A percentile compares a stretch with the other conserved stretches of the same genome.
Conservation (phyloP, 2,329 filamentous ascomycete genomes). For the Apiospora rasikravindrae region DNA sequence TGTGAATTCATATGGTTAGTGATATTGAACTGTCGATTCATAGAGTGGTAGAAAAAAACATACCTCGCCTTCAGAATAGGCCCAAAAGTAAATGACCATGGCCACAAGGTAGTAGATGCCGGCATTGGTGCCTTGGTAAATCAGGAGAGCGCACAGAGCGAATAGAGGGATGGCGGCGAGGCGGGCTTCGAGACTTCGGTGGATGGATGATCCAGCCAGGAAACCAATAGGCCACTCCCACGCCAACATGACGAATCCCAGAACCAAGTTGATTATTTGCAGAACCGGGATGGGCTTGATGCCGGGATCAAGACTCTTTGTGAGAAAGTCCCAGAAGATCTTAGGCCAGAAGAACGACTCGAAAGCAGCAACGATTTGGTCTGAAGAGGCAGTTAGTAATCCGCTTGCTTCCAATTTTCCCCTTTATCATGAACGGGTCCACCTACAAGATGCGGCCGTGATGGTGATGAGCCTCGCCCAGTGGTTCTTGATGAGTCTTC, state of each 20-base stretch:
- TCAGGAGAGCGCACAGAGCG: constrained; percentile 73
- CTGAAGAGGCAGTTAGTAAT: constrained; percentile 49
- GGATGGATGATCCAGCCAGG: constrained; percentile 77
- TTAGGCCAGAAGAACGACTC: constrained; percentile 98
- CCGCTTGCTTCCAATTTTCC: not conserved
- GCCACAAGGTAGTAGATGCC: constrained; percentile 91
- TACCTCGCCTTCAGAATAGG: constrained; percentile 96
- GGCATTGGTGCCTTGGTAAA: constrained; percentile 93
- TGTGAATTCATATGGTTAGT: constrained; percentile 36
- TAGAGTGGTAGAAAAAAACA: constrained; percentile 41
- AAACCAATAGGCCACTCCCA: constrained; percentile 90
- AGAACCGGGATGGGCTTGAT: constrained; percentile 88
- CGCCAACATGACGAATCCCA: constrained; percentile 78
- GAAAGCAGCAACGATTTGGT: constrained; percentile 84
- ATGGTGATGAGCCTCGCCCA: constrained; percentile 95
- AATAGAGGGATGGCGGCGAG: constrained; percentile 82
- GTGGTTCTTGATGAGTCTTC: constrained; percentile 99
- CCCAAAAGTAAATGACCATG: constrained; percentile 92
- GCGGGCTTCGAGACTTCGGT: constrained; percentile 86
- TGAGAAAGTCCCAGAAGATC: constrained; percentile 97
- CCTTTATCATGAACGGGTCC: constrained; percentile 15
- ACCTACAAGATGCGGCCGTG: constrained; percentile 69
- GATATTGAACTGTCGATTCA: not conserved
- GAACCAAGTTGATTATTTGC: constrained; percentile 86
- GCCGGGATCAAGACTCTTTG: constrained; percentile 83